phyloP scores from a whole-genome alignment of 352 stramenopile species.

The Globisporangium polare region DNA sequence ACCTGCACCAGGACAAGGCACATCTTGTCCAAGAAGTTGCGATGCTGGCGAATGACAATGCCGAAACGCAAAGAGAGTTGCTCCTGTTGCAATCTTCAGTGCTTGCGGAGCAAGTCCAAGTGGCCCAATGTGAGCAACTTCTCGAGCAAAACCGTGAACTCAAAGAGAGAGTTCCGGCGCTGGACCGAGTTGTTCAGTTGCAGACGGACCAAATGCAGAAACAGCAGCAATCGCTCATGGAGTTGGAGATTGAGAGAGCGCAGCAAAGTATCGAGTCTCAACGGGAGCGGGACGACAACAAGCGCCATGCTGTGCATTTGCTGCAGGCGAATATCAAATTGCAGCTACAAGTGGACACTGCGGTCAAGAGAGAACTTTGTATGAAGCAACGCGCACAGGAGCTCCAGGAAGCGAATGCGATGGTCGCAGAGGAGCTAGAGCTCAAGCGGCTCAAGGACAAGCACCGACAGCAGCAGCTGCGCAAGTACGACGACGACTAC shows the following conservation, averaged over 20 bases:
- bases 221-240: constrained; percentile 27
- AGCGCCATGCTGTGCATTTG: constrained; percentile 26
- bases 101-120: neutral
- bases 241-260: constrained; percentile 13
- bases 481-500: constrained; percentile 24
- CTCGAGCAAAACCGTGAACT: constrained; percentile 15
- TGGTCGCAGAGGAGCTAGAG: constrained; percentile 10
- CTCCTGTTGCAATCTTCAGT: neutral
- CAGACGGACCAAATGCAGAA: constrained; percentile 21
- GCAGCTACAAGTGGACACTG: constrained; percentile 18
- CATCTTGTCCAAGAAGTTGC: neutral
- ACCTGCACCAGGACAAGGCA: constrained; percentile 2
- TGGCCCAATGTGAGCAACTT: neutral
- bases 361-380: neutral
- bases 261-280: neutral
- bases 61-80: neutral
- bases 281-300: constrained; percentile 20
- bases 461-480: constrained; percentile 3
- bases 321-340: constrained; percentile 27
- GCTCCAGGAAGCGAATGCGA: constrained; percentile 12
- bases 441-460: constrained; percentile 12
- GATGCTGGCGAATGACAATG: neutral
- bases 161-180: constrained; percentile 8
- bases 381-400: constrained; percentile 8
- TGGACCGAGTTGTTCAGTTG: constrained; percentile 13